These are phyloP conservation scores for Canavalia ensiformis DNA, from an alignment of 306 rosid genomes.

Conservation along the genomic window DNA sequence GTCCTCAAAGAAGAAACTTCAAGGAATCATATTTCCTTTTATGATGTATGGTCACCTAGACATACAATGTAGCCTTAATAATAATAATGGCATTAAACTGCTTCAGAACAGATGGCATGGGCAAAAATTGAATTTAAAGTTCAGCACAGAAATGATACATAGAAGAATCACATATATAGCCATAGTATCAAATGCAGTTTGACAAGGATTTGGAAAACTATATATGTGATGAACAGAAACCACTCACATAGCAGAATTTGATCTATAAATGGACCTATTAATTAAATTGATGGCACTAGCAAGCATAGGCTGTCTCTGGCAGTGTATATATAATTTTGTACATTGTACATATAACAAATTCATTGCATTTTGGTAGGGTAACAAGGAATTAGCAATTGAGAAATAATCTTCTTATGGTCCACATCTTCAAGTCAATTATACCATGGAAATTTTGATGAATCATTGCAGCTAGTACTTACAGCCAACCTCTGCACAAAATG, in stretches of 20 bases:
- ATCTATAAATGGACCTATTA: neutral
- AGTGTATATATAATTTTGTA: neutral
- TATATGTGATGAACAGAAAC: neutral
- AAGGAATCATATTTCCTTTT: conserved; percentile 44
- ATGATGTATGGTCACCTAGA: conserved; percentile 43
- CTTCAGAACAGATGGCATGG: conserved; percentile 39
- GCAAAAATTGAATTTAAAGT: conserved; percentile 37
- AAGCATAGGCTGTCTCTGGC: neutral
- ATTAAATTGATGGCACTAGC: conserved; percentile 23
- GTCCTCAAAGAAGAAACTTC: conserved; percentile 51
- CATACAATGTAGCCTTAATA: conserved; percentile 33
- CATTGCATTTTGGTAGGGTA: conserved; percentile 39
- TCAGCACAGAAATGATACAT: neutral
- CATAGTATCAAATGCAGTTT: neutral
- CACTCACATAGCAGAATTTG: neutral
- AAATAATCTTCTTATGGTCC: conserved; percentile 25
- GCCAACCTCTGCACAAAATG: conserved; percentile 1
- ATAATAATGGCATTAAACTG: conserved; percentile 29
- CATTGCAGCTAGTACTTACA: conserved; percentile 13
- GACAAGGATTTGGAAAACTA: neutral
- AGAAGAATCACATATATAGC: conserved; percentile 11
- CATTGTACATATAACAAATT: conserved; percentile 40
- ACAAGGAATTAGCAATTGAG: conserved; percentile 38
- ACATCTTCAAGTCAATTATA: conserved; percentile 2
- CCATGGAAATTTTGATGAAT: conserved; percentile 30